Percentiles rank a stretch among this genome's conserved stretches.
These are phyloP conservation scores for Cylindrotheca closterium DNA, from an alignment of 108 stramenopile genomes.

Conservation along the genomic window DNA sequence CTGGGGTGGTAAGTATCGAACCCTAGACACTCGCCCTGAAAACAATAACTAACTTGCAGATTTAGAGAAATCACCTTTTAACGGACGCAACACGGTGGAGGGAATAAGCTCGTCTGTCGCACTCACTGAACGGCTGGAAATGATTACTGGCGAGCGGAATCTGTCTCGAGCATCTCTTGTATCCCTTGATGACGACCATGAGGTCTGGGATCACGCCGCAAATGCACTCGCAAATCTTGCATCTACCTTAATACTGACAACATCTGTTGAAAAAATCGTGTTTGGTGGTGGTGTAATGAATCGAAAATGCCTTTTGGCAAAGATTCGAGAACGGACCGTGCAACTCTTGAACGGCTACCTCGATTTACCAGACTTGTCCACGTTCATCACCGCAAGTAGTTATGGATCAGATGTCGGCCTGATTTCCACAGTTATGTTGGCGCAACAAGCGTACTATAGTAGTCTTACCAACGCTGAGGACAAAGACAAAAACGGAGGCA, in stretches of 20 bases:
- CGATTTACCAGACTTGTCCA: constrained; percentile 50
- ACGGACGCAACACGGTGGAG: constrained; percentile 71
- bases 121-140: constrained; percentile 61
- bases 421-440: constrained; percentile 73
- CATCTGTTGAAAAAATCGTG: constrained; percentile 86
- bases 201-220: constrained; percentile 87
- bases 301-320: constrained; percentile 61
- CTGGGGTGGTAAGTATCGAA: constrained; percentile 79
- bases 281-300: constrained; percentile 94
- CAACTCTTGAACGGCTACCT: constrained; percentile 92
- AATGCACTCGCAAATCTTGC: constrained; percentile 93
- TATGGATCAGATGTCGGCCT: constrained; percentile 69
- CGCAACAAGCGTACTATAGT: constrained; percentile 47
- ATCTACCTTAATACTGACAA: constrained; percentile 74
- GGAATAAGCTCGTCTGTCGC: constrained; percentile 72
- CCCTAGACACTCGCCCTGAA: too few species aligned
- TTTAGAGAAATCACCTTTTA: constrained; percentile 61
- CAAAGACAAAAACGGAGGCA: too few species aligned
- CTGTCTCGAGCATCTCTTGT: constrained; percentile 44
- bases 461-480: too few species aligned
- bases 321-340: constrained; percentile 55
- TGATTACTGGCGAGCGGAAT: constrained; percentile 15
- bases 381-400: constrained; percentile 25
- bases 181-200: constrained; percentile 70
- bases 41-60: too few species aligned